Evolutionary conservation across 169 alveolate genomes (phyloP), one percentile per base, ranked within the genome.

Genomic region (Eimeria necatrix): DNA sequence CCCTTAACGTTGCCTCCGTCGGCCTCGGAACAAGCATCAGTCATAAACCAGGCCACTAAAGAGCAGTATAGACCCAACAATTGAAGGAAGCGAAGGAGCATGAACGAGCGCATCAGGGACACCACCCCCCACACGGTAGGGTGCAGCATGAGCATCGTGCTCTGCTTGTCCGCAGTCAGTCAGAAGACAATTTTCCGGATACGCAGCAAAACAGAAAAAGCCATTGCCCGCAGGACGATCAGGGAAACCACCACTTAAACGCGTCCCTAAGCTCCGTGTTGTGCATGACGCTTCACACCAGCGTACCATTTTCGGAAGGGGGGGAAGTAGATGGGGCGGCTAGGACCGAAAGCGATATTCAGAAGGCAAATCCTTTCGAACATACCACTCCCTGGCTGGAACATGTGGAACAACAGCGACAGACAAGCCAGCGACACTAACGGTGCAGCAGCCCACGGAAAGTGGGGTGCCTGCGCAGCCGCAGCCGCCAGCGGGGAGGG

Each of bases 391-490:
- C 92, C 92, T 84, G 51, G 70, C 48, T 49, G 32, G 92, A 60
- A 60, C 46, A 16, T 10, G n/a, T 26, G 32, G n/a, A 53, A 32
- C 73, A 16, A 12, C 18, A 6, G 20, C 41, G 56, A 60, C 5
- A 84, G 78, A 84, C 92, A 84, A 84, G 24, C 78, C 60, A 7
- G 92, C 60, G 59, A 59, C 9, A 7, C 16, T 53, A 56, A 6
- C 48, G 46, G 60, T 56, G 60, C 92, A 22, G 46, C 92, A 41
- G 80, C 78, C 59, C 92, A 60, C 73, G 53, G 49, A 60, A 84
- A 49, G 92, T 84, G 92, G 92, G 92, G 92, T 70, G 92, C 80
- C 92, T 84, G 92, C 22, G 61, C 78, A 41, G 92, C 92, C 12
- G 92, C 92, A 56, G 92, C 32, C 59, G 92, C 78, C 92, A 60